Evolutionary conservation across 768 basidiomycete genomes (phyloP).

Genomic region (Amanita subjunquillea): DNA sequence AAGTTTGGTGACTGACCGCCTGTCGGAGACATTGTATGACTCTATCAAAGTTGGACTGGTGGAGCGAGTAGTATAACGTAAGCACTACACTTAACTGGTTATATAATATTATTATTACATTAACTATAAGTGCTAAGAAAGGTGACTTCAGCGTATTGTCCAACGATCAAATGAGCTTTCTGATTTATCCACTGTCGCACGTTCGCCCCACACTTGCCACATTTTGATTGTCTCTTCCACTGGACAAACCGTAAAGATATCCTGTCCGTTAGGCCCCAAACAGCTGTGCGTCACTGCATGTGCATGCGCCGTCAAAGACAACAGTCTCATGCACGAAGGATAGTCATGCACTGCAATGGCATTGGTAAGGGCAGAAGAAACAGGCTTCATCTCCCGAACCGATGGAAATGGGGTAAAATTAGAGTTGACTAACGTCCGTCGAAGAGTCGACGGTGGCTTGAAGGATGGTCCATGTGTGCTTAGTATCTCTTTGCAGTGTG

Average conservation of each 20-base stretch:
- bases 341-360: slow-evolving; percentile 66
- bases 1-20: slow-evolving; percentile 3
- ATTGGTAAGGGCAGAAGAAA: slow-evolving; percentile 46
- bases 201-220: slow-evolving; percentile 57
- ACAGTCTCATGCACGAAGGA: slow-evolving; percentile 41
- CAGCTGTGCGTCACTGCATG: slow-evolving; percentile 50
- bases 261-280: slow-evolving; percentile 51
- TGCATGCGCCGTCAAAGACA: slow-evolving; percentile 50
- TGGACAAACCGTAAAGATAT: slow-evolving; percentile 54
- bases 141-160: slow-evolving; percentile 26
- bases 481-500: slow-evolving; percentile 81
- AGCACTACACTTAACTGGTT: not conserved
- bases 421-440: slow-evolving; percentile 43
- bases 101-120: too few relatives aligned
- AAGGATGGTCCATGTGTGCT: slow-evolving; percentile 71
- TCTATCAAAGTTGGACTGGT: too few relatives aligned
- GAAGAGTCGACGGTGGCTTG: slow-evolving; percentile 28
- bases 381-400: slow-evolving; percentile 7
- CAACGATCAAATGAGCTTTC: slow-evolving; percentile 37
- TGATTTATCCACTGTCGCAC: slow-evolving; percentile 19
- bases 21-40: slow-evolving; percentile 2
- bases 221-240: slow-evolving; percentile 62
- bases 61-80: not conserved
- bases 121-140: not conserved
- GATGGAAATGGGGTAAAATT: slow-evolving; percentile 8